Percentiles rank a stretch among this genome's conserved stretches.
Evolutionary conservation across 108 stramenopile genomes (phyloP).

Genomic region (Fragilaria radians): DNA sequence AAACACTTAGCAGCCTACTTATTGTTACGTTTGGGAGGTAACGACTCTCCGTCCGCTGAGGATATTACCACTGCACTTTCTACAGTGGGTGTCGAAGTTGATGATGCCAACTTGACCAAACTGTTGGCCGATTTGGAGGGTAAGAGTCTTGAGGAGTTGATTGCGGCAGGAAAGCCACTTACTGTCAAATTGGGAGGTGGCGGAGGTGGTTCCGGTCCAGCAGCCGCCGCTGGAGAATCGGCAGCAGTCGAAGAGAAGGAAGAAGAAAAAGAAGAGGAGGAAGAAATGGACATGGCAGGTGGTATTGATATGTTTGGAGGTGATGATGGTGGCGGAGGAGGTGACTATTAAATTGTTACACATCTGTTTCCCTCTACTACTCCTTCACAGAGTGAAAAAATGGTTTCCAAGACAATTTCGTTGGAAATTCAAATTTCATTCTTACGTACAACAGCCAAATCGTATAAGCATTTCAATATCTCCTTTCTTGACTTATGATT

Average conservation of each 20-base stretch:
- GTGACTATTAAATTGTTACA: no score
- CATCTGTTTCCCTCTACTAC: no score
- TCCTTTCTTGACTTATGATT: no score
- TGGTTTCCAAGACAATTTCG: no score
- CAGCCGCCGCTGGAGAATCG: conserved; percentile 39
- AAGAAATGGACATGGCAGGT: no score
- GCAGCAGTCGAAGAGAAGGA: conserved; percentile 45
- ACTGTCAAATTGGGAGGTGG: conserved; percentile 95
- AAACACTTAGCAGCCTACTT: conserved; percentile 96
- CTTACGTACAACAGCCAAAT: no score
- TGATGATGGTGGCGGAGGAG: no score
- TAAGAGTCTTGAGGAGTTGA: conserved; percentile 87
- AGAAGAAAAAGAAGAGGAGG: conserved; percentile 56
- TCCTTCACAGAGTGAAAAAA: no score
- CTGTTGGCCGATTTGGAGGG: conserved; percentile 89
- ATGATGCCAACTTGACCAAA: conserved; percentile 52
- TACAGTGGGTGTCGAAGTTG: conserved; percentile 86
- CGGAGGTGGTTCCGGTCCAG: conserved; percentile 86
- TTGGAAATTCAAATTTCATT: no score
- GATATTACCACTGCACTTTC: conserved; percentile 88
- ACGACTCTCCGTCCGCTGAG: conserved; percentile 86
- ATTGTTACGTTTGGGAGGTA: conserved; percentile 92
- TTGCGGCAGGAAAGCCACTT: conserved; percentile 72
- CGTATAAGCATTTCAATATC: no score
- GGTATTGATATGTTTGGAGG: no score